Conservation (phyloP, 164 flowering plant species). For the Berberis thunbergii region DNA sequence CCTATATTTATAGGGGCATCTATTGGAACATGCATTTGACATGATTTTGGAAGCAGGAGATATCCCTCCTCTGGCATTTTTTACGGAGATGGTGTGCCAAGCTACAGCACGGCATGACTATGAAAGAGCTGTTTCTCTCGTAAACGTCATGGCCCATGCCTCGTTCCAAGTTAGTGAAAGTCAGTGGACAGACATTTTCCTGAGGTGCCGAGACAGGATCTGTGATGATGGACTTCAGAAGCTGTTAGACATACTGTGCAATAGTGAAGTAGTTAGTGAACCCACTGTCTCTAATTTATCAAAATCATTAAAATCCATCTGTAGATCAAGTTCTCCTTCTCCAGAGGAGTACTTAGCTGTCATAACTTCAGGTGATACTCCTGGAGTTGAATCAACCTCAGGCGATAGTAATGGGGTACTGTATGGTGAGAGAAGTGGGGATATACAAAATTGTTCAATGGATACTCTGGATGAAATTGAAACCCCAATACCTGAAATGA, state of each 20-base stretch:
- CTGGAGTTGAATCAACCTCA: background rate
- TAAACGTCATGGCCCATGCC: no score
- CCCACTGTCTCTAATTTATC: slow-evolving; percentile 39
- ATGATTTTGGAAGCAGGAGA: slow-evolving; percentile 68
- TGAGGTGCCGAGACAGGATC: slow-evolving; percentile 31
- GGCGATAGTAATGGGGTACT: background rate
- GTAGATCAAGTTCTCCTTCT: slow-evolving; percentile 15
- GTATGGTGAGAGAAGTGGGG: background rate
- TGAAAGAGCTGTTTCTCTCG: slow-evolving; percentile 32
- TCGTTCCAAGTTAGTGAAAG: slow-evolving; percentile 45
- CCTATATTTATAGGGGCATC: slow-evolving; percentile 36
- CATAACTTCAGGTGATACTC: slow-evolving; percentile 1
- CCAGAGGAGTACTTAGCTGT: slow-evolving; percentile 4
- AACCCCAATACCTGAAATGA: background rate
- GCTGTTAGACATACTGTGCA: slow-evolving; percentile 28
- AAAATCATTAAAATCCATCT: slow-evolving; percentile 39
- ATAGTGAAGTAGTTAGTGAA: slow-evolving; percentile 32
- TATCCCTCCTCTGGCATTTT: slow-evolving; percentile 42
- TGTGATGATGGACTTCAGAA: slow-evolving; percentile 23
- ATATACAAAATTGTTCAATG: background rate
- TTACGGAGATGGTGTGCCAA: slow-evolving; percentile 69
- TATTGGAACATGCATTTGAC: slow-evolving; percentile 89
- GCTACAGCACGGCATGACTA: slow-evolving; percentile 32
- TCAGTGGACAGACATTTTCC: slow-evolving; percentile 66
- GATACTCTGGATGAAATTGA: background rate